phyloP scores from a whole-genome alignment of 805 yeast genomes.

The Wickerhamiella siamensis region DNA sequence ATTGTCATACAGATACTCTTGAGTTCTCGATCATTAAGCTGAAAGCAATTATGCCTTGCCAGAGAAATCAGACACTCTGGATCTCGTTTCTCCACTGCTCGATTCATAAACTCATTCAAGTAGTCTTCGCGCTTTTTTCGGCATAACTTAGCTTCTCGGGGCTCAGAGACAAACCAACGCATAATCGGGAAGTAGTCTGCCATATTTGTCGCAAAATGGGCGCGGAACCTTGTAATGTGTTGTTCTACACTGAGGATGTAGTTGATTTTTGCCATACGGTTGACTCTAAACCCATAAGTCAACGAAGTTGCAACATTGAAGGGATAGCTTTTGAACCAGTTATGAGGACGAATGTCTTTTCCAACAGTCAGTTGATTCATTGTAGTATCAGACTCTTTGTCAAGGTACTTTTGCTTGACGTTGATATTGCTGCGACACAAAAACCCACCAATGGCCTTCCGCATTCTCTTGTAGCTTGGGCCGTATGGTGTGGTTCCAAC shows the following conservation, averaged over 20 bases:
- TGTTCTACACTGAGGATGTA: constrained; percentile 1
- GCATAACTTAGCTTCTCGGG: constrained; percentile 14
- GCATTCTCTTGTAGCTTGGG: constrained; percentile 1
- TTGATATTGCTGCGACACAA: not conserved
- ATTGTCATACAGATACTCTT: constrained; percentile 48
- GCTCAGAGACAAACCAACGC: constrained; percentile 17
- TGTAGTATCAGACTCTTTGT: not conserved
- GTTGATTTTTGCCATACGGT: not conserved
- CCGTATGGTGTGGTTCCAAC: constrained; percentile 4
- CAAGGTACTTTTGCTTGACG: not conserved
- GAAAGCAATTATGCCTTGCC: constrained; percentile 16
- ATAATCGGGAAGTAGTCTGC: constrained; percentile 25
- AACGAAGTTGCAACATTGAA: not conserved
- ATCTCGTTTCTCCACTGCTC: constrained; percentile 15
- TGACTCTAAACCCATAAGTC: not conserved
- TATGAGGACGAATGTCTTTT: not conserved
- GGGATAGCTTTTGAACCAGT: not conserved
- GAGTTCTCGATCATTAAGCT: constrained; percentile 26
- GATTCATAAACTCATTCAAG: constrained; percentile 16
- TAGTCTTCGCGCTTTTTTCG: constrained; percentile 19
- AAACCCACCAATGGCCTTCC: not conserved
- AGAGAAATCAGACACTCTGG: constrained; percentile 16
- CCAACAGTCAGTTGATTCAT: not conserved
- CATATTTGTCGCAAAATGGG: constrained; percentile 12
- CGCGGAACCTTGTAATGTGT: constrained; percentile 1